Conservation (phyloP, 2,329 filamentous ascomycete species). For the Monosporascus sp. region DNA sequence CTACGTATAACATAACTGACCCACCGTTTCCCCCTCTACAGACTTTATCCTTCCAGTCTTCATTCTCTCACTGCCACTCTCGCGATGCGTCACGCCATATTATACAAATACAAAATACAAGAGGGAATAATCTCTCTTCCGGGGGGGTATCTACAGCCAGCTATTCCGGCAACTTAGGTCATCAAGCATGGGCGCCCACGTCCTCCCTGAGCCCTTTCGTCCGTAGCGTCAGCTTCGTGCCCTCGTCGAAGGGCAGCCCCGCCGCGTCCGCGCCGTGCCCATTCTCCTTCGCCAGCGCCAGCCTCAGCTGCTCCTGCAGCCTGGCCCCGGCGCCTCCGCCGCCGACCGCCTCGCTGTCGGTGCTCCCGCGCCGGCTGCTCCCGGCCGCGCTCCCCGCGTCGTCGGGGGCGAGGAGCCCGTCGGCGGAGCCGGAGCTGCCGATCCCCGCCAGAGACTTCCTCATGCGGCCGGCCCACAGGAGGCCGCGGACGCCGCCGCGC, state of each 20-base stretch:
- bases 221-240: conserved; percentile 44
- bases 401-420: conserved; percentile 17
- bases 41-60: too few relatives aligned
- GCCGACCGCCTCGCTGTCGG: conserved; percentile 25
- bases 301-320: conserved; percentile 37
- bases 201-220: conserved; percentile 54
- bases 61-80: too few relatives aligned
- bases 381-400: conserved; percentile 35
- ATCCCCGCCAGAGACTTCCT: conserved; percentile 14
- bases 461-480: conserved; percentile 49
- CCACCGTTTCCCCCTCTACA: too few relatives aligned
- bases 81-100: too few relatives aligned
- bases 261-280: neutral
- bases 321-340: conserved; percentile 17
- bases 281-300: conserved; percentile 9
- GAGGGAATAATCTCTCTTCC: neutral
- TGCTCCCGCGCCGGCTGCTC: conserved; percentile 27
- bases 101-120: too few relatives aligned
- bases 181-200: conserved; percentile 25
- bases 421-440: conserved; percentile 19
- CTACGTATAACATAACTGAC: too few relatives aligned
- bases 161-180: too few relatives aligned
- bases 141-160: neutral
- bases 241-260: conserved; percentile 42
- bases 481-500: conserved; percentile 53